Evolutionary conservation across 768 basidiomycete genomes (phyloP).

Genomic region (Cystobasidium ongulense): DNA sequence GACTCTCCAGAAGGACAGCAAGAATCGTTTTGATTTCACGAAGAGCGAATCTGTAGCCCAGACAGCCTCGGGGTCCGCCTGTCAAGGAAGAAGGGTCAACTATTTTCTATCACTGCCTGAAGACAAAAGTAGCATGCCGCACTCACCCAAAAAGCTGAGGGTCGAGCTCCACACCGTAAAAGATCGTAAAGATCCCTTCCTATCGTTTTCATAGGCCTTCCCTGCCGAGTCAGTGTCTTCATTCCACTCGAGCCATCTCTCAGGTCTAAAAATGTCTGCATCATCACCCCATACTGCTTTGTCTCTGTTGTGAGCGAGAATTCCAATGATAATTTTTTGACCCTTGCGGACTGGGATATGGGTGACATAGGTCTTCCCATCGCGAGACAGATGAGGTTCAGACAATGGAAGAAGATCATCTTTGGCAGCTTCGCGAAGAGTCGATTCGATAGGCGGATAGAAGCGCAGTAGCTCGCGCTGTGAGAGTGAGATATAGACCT

Average conservation of each 20-base stretch:
- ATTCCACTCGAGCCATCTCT: constrained; percentile 6
- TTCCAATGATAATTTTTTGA: constrained; percentile 57
- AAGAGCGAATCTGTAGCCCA: constrained; percentile 23
- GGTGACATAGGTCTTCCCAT: constrained; percentile 22
- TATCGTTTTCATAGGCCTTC: neutral
- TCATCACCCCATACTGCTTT: constrained; percentile 59
- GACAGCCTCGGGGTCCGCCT: neutral
- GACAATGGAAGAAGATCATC: constrained; percentile 68
- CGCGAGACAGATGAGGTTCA: constrained; percentile 28
- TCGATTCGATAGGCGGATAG: constrained; percentile 39
- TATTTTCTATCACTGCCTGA: neutral
- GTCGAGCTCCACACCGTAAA: constrained; percentile 1
- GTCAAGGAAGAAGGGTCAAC: neutral
- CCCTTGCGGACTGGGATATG: constrained; percentile 49
- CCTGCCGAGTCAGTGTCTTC: neutral
- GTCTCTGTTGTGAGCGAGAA: constrained; percentile 57
- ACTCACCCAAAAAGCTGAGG: constrained; percentile 22
- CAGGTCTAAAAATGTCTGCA: constrained; percentile 52
- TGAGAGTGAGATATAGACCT: neutral
- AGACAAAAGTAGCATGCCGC: neutral
- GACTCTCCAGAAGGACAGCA: neutral
- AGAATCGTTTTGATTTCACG: constrained; percentile 28
- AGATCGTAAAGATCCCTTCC: neutral
- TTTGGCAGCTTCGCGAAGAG: constrained; percentile 63
- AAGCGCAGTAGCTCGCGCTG: neutral